Conservation (phyloP, 2,329 filamentous ascomycete species). For the Beauveria pseudobassiana region DNA sequence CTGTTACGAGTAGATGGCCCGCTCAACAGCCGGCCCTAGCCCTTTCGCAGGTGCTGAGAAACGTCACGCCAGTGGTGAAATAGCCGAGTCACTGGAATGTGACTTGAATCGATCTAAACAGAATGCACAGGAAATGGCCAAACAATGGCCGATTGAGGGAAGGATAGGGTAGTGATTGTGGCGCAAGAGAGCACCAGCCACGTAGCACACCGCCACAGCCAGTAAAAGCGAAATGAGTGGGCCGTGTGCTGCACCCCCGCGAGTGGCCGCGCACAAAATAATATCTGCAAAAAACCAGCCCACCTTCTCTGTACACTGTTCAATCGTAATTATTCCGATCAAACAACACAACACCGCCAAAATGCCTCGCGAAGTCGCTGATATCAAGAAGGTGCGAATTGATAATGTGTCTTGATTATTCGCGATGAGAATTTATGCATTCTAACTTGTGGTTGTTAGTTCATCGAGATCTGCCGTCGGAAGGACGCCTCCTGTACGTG, state of each 20-base stretch:
- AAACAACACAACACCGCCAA: constrained; percentile 64
- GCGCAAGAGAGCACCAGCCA: background rate
- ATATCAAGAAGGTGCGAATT: constrained; percentile 75
- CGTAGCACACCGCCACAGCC: background rate
- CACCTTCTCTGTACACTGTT: constrained; percentile 22
- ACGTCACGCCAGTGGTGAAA: too few species aligned
- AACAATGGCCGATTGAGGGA: background rate
- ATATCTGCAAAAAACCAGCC: constrained; percentile 24
- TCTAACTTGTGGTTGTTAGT: constrained; percentile 46
- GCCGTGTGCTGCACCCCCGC: constrained; percentile 22
- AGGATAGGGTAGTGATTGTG: background rate
- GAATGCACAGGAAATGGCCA: background rate
- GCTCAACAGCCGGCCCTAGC: too few species aligned
- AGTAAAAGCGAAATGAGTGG: constrained; percentile 14
- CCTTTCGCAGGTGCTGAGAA: too few species aligned
- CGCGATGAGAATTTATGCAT: background rate
- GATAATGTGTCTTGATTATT: background rate
- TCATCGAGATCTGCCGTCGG: constrained; percentile 99
- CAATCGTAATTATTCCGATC: constrained; percentile 20
- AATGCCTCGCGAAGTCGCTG: constrained; percentile 97
- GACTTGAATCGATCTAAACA: too few species aligned
- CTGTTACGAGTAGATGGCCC: too few species aligned
- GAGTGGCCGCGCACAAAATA: constrained; percentile 25
- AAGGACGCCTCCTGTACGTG: constrained; percentile 98
- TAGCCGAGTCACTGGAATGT: too few species aligned